Evolutionary conservation across 306 rosid genomes (phyloP), one percentile per base, ranked within the genome.

Genomic region (Sicyos edulis): DNA sequence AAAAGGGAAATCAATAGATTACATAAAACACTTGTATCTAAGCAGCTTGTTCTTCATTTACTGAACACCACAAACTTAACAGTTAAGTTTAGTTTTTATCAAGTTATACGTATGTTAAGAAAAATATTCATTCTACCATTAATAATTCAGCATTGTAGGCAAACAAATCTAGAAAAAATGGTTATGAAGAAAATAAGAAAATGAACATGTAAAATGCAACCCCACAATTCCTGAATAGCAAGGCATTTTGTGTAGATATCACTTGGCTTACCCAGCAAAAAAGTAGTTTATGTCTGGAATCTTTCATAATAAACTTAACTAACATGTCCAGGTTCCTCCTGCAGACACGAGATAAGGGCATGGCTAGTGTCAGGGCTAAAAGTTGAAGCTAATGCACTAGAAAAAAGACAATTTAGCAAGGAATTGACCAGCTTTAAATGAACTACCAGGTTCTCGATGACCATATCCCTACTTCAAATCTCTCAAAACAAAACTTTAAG

Each of bases 401-500:
- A 32, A 54, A 16, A 71, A 71, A n/a, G 69, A 24, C 37, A 82
- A n/a, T n/a, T n/a, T 64, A 26, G 66, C 76, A 84, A 78, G 14
- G 20, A n/a, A 56, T 8, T 40, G 44, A 59, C 47, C 45, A 57
- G 16, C 12, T 56, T 22, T 40, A 73, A 37, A 40, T 72, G 37
- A 22, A 50, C 75, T 93, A 93, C 97, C 83, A 79, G 73, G 72
- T 61, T 87, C 96, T 93, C 58, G 97, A 88, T 73, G 99, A 88
- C 99, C 99, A 93, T 58, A 93, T 79, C 26, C 92, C 97, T 65
- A 93, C 95, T 65, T 78, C 85, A 82, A 93, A 93, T 84, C 67
- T 89, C 61, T 88, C 89, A 75, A 93, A 86, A 84, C 97, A 93
- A 79, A 93, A 93, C 78, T 65, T 75, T 22, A 93, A 83, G 79